Conservation (phyloP, 176 grass and related monocot genomes). For the Zizania latifolia region DNA sequence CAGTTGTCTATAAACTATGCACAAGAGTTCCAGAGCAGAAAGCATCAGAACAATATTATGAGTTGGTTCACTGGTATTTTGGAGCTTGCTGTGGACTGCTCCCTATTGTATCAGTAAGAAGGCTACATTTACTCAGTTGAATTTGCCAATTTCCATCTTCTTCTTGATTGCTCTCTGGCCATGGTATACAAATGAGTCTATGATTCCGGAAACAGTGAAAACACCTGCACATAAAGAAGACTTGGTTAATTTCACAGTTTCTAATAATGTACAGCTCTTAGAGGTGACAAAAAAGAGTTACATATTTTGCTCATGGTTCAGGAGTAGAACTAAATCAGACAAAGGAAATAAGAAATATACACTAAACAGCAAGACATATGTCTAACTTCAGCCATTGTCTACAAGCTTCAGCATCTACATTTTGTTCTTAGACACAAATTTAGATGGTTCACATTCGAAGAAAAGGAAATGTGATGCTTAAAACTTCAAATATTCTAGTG, state of each 20-base stretch:
- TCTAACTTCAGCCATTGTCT: background rate
- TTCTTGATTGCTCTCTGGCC: slow-evolving; percentile 94
- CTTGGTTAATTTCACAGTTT: background rate
- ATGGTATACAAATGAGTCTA: slow-evolving; percentile 95
- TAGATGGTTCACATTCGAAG: background rate
- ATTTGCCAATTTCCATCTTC: slow-evolving; percentile 95
- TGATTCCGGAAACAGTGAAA: slow-evolving; percentile 93
- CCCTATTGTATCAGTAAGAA: slow-evolving; percentile 12
- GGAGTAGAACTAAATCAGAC: background rate
- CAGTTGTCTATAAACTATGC: slow-evolving; percentile 2
- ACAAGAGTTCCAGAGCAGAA: slow-evolving; percentile 20
- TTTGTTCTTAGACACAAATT: background rate
- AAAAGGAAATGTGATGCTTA: background rate
- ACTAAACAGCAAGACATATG: background rate
- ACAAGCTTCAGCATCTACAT: slow-evolving; percentile 2
- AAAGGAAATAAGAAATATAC: background rate
- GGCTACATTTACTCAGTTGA: slow-evolving; percentile 42
- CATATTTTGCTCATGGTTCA: background rate
- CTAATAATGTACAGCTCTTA: background rate
- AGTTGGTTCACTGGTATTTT: background rate
- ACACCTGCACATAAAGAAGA: slow-evolving; percentile 68
- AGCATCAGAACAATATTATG: background rate
- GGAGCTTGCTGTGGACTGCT: background rate
- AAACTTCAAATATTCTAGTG: slow-evolving; percentile 11
- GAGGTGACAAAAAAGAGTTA: background rate